Conservation (phyloP, 495 filamentous ascomycete species). For the Aspergillus baeticus region DNA sequence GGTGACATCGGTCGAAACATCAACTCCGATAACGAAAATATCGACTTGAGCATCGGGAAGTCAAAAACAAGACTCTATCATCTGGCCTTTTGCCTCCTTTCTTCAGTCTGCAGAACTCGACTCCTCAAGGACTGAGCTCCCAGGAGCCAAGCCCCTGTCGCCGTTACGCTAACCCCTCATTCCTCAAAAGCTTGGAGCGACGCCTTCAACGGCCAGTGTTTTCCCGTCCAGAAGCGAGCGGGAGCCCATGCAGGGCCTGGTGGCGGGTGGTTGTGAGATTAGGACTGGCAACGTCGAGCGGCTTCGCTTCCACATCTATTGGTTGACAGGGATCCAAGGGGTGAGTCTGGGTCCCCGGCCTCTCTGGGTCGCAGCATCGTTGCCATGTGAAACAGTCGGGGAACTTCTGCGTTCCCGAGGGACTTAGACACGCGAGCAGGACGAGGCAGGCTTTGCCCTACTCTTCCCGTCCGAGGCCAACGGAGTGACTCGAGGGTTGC, state of each 20-base stretch:
- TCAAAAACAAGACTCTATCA: neutral
- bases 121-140: neutral
- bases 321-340: neutral
- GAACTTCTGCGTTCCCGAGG: neutral
- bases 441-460: too few species aligned
- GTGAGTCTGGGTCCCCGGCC: too few species aligned
- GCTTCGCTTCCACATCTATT: neutral
- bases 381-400: conserved; percentile 2
- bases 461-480: too few species aligned
- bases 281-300: neutral
- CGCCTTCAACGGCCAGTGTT: neutral
- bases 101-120: neutral
- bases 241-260: neutral
- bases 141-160: neutral
- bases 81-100: neutral
- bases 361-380: neutral
- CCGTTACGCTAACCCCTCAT: conserved; percentile 8
- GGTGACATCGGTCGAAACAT: neutral
- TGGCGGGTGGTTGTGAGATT: neutral
- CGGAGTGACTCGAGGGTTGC: neutral
- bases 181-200: neutral
- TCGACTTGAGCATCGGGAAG: too few species aligned
- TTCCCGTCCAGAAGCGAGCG: neutral
- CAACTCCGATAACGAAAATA: neutral
- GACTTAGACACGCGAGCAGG: too few species aligned